Base-by-base conservation (phyloP, 768 basidiomycete species). In the Boletus rufocinnamomeus region DNA sequence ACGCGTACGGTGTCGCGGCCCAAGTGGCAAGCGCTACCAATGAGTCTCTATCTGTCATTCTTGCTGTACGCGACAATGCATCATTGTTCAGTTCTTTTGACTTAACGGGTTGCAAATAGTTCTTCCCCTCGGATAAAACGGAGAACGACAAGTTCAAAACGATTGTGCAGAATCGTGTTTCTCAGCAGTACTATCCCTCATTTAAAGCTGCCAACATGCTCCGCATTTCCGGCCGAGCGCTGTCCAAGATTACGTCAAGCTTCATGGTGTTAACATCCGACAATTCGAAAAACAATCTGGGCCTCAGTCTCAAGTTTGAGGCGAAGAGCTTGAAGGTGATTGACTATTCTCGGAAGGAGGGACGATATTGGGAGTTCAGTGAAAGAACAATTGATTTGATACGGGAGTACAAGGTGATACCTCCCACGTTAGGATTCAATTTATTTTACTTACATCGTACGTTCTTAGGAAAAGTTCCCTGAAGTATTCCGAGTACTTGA, bases 291-390 rank as follows among this genome's bases (percentile, higher is more conserved):
- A 83, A 81, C 55, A 98, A 99, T 69, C 75, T 98, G 32, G 97
- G 97, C 3, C 81, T 99, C 43, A 93, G 91, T 70, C 82, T 99
- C 64, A 99, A 99, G 72, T 99, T 97, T 61, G 97, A 99, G 68
- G 91, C 85, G 14, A 98, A 97, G 74, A 83, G 86, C 11, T 72
- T 94, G 66, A 99, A 98, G 74, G 97, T 99, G 2, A 80, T 97
- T 46, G 91, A 92, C 60, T 98, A 97, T 74, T 89, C 94, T 8
- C 82, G 85, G 60, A 95, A 96, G 74, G 84, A 88, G 30, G 88
- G 87, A 10, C 77, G 86, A 9, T 80, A 84, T 35, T 99, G 96
- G 97, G 95, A 99, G 69, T 98, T 89, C 68, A 96, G 93, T 65
- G 84, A 93, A 58, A 91, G 87, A 69, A 88, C 96, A 0, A 75